Evolutionary conservation across 768 basidiomycete species (phyloP).

Genomic region (Mrakia hoshinonis): DNA sequence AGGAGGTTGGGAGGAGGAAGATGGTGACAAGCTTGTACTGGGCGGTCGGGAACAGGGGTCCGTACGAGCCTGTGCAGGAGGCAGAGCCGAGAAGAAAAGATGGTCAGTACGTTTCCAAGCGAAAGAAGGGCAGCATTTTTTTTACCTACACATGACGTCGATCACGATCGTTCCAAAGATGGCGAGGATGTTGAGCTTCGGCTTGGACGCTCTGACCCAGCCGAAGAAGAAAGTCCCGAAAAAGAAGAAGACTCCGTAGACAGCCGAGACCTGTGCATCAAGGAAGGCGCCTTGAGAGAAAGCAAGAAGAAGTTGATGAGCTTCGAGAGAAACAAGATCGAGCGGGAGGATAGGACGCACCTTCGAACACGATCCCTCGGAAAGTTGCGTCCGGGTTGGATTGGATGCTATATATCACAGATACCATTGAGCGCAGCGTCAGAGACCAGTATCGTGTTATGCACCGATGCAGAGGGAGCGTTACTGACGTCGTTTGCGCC

Average conservation of each 20-base stretch:
- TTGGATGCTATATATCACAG: constrained; percentile 26
- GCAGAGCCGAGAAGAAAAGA: background rate
- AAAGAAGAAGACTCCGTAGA: constrained; percentile 50
- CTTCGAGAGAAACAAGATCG: no score
- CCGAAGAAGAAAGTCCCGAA: constrained; percentile 45
- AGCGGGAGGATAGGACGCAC: no score
- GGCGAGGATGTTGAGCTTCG: constrained; percentile 46
- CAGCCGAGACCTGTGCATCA: constrained; percentile 35
- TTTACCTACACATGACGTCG: constrained; percentile 26
- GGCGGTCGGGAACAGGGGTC: constrained; percentile 48
- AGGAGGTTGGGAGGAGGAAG: constrained; percentile 46
- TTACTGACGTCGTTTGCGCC: constrained; percentile 34
- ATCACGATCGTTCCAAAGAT: constrained; percentile 49
- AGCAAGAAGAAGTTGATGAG: constrained; percentile 21
- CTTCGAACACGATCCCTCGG: constrained; percentile 46
- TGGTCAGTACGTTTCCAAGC: constrained; percentile 2
- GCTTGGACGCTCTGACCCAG: constrained; percentile 46
- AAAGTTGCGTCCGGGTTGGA: constrained; percentile 41
- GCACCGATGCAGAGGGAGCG: background rate
- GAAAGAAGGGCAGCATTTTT: background rate
- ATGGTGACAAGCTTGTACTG: constrained; percentile 44
- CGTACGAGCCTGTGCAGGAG: constrained; percentile 37
- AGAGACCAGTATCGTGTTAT: background rate
- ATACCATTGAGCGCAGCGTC: background rate
- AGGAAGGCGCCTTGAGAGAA: background rate